Base-by-base conservation (phyloP, 148 eudicot genomes). In the Salicornia ramosissima region DNA sequence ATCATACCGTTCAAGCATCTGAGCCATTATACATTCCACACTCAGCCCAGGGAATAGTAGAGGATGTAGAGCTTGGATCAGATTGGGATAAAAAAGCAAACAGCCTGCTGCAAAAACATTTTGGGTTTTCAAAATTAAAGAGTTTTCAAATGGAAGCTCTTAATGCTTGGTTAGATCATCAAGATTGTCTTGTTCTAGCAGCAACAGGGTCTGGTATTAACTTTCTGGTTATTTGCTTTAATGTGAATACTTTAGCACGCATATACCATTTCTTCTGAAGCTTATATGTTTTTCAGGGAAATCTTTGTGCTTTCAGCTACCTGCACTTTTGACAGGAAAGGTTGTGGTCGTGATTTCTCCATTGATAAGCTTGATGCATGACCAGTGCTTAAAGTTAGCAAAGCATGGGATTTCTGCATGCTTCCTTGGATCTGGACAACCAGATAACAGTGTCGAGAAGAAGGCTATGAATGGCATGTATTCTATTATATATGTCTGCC, bases 361-460 rank as follows among this genome's bases (percentile, higher is more conserved):
- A 29, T 80, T 92, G 78, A 92, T 92, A 78, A 92, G 98, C 79
- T 86, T 92, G 81, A 92, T 92, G 98, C 94, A 92, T 77, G 98
- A 92, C 76, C 98, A 92, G 70, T 92, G 98, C 81, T 83, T 92
- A 73, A 90, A 88, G 81, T 87, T 92, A 18, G 87, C 85, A 69
- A 82, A 88, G 71, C 93, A 88, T 80, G 98, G 98, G 3, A 83
- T 92, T 24, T 86, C 98, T 70, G 96, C 98, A 54, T 92, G 98
- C 82, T 92, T 90, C 81, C 91, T 92, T 67, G 98, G 98, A 40
- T 92, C 98, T 69, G 98, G 96, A 73, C 98, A 92, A 78, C 82
- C 85, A 34, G 98, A 90, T 69, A 77, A 79, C 68, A 86, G 79
- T 65, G 85, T 90, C 40, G 96, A 92, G 68, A 79, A 83, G 67